Evolutionary conservation across 2,329 filamentous ascomycete genomes (phyloP).

Genomic region (Neonectria coccinea): DNA sequence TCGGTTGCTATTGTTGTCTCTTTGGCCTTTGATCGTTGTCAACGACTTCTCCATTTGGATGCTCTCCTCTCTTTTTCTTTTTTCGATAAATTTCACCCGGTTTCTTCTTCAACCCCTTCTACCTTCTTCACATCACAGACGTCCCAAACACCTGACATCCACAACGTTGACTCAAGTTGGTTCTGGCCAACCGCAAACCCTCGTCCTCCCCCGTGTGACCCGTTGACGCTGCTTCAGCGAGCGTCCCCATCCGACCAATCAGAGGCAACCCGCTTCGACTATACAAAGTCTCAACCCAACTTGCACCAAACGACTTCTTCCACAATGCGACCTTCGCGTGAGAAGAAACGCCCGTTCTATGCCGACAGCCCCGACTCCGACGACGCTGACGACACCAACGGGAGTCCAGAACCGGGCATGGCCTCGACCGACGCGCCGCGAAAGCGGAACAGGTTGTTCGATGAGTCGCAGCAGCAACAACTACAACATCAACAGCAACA

Average conservation of each 20-base stretch:
- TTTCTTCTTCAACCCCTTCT: not conserved
- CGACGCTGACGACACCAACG: not conserved
- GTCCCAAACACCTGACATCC: not conserved
- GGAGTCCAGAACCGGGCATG: not conserved
- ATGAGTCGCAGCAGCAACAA: not conserved
- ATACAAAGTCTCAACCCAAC: not conserved
- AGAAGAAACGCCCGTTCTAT: conserved; percentile 1
- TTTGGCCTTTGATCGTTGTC: not conserved
- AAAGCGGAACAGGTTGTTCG: not conserved
- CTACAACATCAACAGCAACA: not conserved
- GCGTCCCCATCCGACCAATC: not conserved
- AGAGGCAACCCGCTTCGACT: not conserved
- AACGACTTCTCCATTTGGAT: not conserved
- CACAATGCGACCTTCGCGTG: not conserved
- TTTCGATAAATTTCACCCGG: not conserved
- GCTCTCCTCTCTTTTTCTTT: not conserved
- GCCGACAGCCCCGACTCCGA: conserved; percentile 4
- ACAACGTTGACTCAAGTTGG: not conserved
- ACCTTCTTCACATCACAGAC: not conserved
- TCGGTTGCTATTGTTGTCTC: not conserved
- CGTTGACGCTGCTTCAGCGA: not conserved
- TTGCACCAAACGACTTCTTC: not conserved
- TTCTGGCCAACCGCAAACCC: not conserved
- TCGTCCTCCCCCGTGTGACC: not conserved
- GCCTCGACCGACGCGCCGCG: not conserved